Percentiles rank a stretch among this genome's conserved stretches.
These are phyloP conservation scores for Pochonia chlamydosporia DNA, from an alignment of 2,329 filamentous ascomycete species.

Conservation along the genomic window DNA sequence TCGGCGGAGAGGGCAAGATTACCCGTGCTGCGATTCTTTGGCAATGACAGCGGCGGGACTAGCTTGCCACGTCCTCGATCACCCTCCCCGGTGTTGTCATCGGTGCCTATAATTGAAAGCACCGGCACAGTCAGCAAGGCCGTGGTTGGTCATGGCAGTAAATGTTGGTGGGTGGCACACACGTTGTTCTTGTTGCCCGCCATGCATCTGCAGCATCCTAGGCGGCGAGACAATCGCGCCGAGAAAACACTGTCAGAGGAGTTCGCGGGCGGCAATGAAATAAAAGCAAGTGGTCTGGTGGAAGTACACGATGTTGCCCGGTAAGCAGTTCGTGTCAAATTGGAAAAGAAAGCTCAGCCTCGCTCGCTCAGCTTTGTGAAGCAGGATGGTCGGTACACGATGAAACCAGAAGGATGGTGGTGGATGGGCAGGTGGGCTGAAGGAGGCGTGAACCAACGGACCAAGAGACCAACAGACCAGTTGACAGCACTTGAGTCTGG, in stretches of 20 bases:
- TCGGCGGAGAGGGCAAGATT: conserved; percentile 48
- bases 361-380: conserved; percentile 1
- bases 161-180: conserved; percentile 12
- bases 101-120: conserved; percentile 20
- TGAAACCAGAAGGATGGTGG: not conserved
- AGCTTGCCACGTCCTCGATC: conserved; percentile 40
- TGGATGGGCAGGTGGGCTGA: not conserved
- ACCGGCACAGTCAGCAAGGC: conserved; percentile 16
- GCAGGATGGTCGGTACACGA: conserved; percentile 1
- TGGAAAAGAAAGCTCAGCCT: conserved; percentile 2
- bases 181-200: conserved; percentile 35
- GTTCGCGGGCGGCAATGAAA: conserved; percentile 14
- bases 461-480: not conserved
- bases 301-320: not conserved
- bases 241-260: conserved; percentile 8
- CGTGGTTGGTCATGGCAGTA: conserved; percentile 1
- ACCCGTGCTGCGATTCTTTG: conserved; percentile 61
- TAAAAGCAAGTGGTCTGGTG: not conserved
- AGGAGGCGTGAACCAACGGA: not conserved
- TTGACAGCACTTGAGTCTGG: no score
- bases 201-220: conserved; percentile 40
- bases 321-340: not conserved
- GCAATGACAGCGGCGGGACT: conserved; percentile 43
- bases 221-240: conserved; percentile 19
- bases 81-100: conserved; percentile 26